Base-by-base conservation (phyloP, 2,329 filamentous ascomycete species). In the Aspergillus ruber region DNA sequence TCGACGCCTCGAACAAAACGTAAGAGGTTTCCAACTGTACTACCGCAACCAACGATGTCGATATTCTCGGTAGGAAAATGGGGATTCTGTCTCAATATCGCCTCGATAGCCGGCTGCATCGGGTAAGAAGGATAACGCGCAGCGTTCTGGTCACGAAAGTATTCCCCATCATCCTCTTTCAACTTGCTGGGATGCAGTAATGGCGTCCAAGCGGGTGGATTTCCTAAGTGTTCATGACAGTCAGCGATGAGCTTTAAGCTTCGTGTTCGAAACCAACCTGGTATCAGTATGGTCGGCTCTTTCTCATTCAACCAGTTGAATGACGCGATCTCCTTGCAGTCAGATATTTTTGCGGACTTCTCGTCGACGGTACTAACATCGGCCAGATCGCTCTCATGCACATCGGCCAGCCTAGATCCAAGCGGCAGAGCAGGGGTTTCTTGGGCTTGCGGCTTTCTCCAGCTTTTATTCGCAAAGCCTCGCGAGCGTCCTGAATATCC, bases 11-110 rank as follows among this genome's bases (percentile, higher is more conserved):
- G 65, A 4, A 73, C 67, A 52, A 83, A 85, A 1, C 80, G 73
- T 1, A 85, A 65, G 0, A 87, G 72, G 56, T 79, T 83, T 0
- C 81, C 78, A 0, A 86, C 50, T 0, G 81, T 84, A 53, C 76
- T 84, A 0, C 74, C 73, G 49, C 83, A 87, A 0, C 72, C 79
- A 27, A 82, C 71, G 2, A 88, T 55, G 54, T 86, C 78, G 29
- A 83, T 54, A 0, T 56, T 50, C 0, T 54, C 45, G 2, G 65
- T 54, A 1, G 59, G 33, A 43, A 74, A 69, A 2, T 63, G 52
- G 0, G 70, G 65, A 3, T 75, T 56, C 7, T 64, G 56, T 1
- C 57, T 58, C 1, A 80, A 45, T 1, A 77, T 50, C 2, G 74
- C 67, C 44, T 66, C 59, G 1, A 77, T 62, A 5, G 69, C 68